Percentiles rank a stretch among this genome's conserved stretches.
These are phyloP conservation scores for Clonostachys solani DNA, from an alignment of 2,329 filamentous ascomycete genomes.

Conservation along the genomic window DNA sequence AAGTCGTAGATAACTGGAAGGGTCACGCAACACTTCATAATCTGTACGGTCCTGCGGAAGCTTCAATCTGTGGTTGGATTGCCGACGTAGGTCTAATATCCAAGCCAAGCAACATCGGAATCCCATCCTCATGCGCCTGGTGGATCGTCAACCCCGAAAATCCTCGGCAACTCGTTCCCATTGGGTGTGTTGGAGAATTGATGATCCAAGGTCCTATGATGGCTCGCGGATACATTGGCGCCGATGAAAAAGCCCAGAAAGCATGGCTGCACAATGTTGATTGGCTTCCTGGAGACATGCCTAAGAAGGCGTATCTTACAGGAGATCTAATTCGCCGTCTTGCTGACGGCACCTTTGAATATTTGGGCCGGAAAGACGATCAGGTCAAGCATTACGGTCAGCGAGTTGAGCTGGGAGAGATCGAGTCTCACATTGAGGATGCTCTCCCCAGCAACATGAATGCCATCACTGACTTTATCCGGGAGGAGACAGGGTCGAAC, in stretches of 20 bases:
- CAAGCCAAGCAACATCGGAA: conserved; percentile 6
- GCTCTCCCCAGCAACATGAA: background rate
- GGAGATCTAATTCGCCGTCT: conserved; percentile 9
- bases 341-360: conserved; percentile 9
- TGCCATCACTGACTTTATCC: conserved; percentile 1
- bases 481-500: background rate
- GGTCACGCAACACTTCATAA: conserved; percentile 26
- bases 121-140: conserved; percentile 3
- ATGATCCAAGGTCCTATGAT: conserved; percentile 12
- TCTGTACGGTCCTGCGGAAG: conserved; percentile 36
- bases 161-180: conserved; percentile 6
- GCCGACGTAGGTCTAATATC: background rate
- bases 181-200: conserved; percentile 10
- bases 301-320: conserved; percentile 7
- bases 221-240: conserved; percentile 8
- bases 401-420: conserved; percentile 10
- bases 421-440: conserved; percentile 5
- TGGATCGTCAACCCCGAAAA: conserved; percentile 11
- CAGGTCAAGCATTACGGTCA: conserved; percentile 41
- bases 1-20: conserved; percentile 4
- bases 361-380: conserved; percentile 20
- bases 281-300: conserved; percentile 1
- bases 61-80: conserved; percentile 15
- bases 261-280: conserved; percentile 5
- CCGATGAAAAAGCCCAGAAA: background rate